Evolutionary conservation across 108 stramenopile species (phyloP), one percentile per base, ranked within the genome.

Genomic region (Ochromonas danica): DNA sequence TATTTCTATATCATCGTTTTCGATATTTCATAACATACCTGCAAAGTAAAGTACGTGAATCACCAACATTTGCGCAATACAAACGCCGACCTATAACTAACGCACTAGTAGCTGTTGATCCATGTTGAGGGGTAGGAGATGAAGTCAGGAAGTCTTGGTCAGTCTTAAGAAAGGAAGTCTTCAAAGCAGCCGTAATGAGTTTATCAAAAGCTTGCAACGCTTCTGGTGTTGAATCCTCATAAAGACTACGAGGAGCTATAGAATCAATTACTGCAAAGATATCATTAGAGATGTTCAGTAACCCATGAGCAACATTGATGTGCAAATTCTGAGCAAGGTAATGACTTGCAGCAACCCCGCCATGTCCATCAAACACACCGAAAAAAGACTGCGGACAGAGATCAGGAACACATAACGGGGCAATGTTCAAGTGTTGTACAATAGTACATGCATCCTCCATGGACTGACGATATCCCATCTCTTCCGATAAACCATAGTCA

Each of bases 341-440:
- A 71, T 92, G 91, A 28, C 93, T 93, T 63, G 93, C 93, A 85
- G 94, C 92, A 65, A 90, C 92, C 42, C 97, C 97, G 40, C 97
- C 97, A 79, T 98, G 97, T 2, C 97, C 97, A 83, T 98, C 97
- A 82, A 94, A 98, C 2, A 98, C 97, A 27, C 90, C 97, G 28
- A 93, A 93, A 87, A 95, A 98, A 1, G 92, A 89, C 51, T 84
- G 83, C 1, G 86, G 86, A 38, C 60, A 65, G 36, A 87, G 51
- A 39, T 72, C 36, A 0, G 43, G 28, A 36, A 77, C 31, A 1
- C 3, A 78, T 40, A 86, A 61, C 22, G 67, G 63, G n/a, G 63
- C 25, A 1, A 84, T 42, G 39, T 36, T 62, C 61, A 86, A 60
- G 31, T 86, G 83, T 41, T 86, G 79, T 2, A 83, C 31, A 14